phyloP scores from a whole-genome alignment of 2,329 filamentous ascomycete genomes.

The Cercospora brassicicola region DNA sequence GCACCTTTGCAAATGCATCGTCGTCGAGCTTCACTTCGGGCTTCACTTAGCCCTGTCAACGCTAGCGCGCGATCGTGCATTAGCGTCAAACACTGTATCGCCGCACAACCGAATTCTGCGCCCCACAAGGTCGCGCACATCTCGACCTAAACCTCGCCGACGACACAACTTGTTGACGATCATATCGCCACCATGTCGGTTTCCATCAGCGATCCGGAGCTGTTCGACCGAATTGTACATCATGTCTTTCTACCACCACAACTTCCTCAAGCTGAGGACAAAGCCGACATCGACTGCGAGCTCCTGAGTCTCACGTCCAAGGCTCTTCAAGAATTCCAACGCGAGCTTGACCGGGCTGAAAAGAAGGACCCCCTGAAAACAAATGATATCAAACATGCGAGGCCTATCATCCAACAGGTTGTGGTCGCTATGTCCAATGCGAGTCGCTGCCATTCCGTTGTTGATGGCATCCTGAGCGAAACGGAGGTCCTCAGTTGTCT shows the following conservation, averaged over 20 bases:
- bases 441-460: constrained; percentile 1
- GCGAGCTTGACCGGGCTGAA: too few species aligned
- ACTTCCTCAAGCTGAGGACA: constrained; percentile 16
- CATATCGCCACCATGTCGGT: constrained; percentile 1
- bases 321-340: background rate
- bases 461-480: constrained; percentile 7
- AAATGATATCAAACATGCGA: too few species aligned
- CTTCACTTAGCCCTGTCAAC: background rate
- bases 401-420: background rate
- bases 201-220: constrained; percentile 6
- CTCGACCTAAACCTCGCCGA: background rate
- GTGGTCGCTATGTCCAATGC: background rate
- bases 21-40: background rate
- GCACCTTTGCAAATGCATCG: background rate
- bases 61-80: background rate
- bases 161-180: background rate
- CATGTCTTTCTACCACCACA: constrained; percentile 48
- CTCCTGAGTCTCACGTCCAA: constrained; percentile 1
- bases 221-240: constrained; percentile 35
- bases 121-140: background rate
- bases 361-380: too few species aligned
- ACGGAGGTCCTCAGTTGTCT: background rate
- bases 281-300: constrained; percentile 5
- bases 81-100: background rate
- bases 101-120: background rate